Percentiles rank a stretch among this genome's conserved stretches.
Conservation (phyloP, 352 stramenopile species). For the Phytopythium litorale region DNA sequence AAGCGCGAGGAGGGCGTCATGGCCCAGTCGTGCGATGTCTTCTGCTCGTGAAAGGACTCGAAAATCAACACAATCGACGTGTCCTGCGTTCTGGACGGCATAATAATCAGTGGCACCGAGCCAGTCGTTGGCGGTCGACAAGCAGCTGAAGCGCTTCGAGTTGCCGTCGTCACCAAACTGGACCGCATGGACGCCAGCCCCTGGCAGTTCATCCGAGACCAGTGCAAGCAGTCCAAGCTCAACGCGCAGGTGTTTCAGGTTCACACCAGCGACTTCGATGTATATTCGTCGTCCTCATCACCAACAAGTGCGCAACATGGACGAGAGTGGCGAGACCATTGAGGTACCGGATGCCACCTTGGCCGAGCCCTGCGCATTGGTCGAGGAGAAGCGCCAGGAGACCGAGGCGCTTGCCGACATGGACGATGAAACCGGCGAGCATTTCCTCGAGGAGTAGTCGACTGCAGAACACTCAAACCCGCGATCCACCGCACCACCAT, state of each 20-base stretch:
- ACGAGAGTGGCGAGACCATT: slow-evolving; percentile 84
- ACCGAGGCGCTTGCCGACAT: slow-evolving; percentile 95
- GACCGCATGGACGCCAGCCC: slow-evolving; percentile 97
- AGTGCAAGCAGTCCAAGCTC: slow-evolving; percentile 95
- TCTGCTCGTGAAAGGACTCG: slow-evolving; percentile 93
- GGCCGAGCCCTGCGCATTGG: slow-evolving; percentile 70
- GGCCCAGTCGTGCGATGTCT: slow-evolving; percentile 98
- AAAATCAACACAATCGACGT: slow-evolving; percentile 99
- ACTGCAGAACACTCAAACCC: slow-evolving; percentile 88
- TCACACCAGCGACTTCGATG: slow-evolving; percentile 94
- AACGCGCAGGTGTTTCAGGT: slow-evolving; percentile 96
- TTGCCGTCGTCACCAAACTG: slow-evolving; percentile 99
- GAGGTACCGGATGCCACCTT: slow-evolving; percentile 92
- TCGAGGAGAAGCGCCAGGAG: slow-evolving; percentile 89
- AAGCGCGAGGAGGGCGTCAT: slow-evolving; percentile 99
- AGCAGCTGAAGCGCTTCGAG: slow-evolving; percentile 99
- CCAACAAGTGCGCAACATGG: slow-evolving; percentile 91
- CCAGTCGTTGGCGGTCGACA: slow-evolving; percentile 98
- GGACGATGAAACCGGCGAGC: slow-evolving; percentile 98
- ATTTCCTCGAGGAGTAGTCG: slow-evolving; percentile 97
- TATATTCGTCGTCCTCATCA: slow-evolving; percentile 96
- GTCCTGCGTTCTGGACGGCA: slow-evolving; percentile 97
- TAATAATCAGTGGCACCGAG: slow-evolving; percentile 94
- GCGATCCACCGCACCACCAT: slow-evolving; percentile 96
- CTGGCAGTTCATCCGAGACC: slow-evolving; percentile 92